These are phyloP conservation scores for Hemileia vastatrix DNA, from an alignment of 1,284 basidiomycete species.

Conservation along the genomic window DNA sequence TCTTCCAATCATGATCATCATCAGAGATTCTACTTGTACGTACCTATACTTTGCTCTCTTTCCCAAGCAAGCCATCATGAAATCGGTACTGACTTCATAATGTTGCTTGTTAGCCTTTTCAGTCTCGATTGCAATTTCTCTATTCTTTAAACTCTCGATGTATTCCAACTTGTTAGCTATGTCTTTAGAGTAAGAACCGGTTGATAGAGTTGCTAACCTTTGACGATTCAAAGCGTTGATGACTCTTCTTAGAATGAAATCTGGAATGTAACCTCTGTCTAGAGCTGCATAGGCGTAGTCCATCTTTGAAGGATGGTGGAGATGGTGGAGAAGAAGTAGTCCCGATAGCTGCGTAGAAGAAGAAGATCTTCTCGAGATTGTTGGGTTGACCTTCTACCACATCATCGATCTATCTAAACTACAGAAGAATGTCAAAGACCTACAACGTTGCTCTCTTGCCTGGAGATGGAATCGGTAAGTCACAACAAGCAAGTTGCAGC, in stretches of 20 bases:
- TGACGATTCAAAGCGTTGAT: conserved; percentile 57
- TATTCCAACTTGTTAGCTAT: conserved; percentile 58
- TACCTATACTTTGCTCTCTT: conserved; percentile 20
- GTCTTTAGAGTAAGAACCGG: conserved; percentile 55
- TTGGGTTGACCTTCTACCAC: no score
- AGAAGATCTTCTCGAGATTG: no score
- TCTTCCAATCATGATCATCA: no score
- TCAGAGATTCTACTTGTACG: neutral
- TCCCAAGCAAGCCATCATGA: conserved; percentile 30
- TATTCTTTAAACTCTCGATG: conserved; percentile 42
- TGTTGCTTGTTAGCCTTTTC: conserved; percentile 69
- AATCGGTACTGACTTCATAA: conserved; percentile 54
- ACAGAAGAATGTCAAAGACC: neutral
- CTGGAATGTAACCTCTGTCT: conserved; percentile 49
- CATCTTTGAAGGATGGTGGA: neutral
- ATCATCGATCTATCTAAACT: neutral
- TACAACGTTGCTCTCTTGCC: conserved; percentile 80
- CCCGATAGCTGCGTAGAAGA: no score
- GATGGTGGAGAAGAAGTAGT: no score
- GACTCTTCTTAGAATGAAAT: conserved; percentile 54
- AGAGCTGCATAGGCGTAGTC: conserved; percentile 6
- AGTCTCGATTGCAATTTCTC: conserved; percentile 55
- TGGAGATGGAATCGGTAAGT: conserved; percentile 89
- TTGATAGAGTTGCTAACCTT: conserved; percentile 56
- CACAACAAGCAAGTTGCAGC: conserved; percentile 3